phyloP scores from a whole-genome alignment of 192 early-diverging fungal genomes.

The Haplosporangium gracile region DNA sequence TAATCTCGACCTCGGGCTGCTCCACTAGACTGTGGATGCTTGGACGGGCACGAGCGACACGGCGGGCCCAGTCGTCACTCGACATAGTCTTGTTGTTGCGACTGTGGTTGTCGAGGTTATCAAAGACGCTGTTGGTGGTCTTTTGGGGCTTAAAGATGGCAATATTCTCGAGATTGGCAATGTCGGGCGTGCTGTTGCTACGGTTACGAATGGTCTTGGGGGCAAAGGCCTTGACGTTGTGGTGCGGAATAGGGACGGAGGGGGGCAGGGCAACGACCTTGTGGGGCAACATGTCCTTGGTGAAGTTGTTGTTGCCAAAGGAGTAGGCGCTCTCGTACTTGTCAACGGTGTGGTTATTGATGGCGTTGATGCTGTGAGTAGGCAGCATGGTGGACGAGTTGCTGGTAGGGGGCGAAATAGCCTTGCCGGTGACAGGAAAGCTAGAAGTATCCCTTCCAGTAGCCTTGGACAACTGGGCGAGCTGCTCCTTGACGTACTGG shows the following conservation, averaged over 20 bases:
- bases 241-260: conserved; percentile 7
- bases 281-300: conserved; percentile 6
- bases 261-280: conserved; percentile 20
- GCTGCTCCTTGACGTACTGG: conserved; percentile 75
- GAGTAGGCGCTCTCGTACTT: conserved; percentile 58
- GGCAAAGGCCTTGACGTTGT: conserved; percentile 7
- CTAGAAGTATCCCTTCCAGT: conserved; percentile 46
- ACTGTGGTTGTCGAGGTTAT: conserved; percentile 53
- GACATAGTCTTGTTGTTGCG: conserved; percentile 51
- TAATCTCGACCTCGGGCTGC: conserved; percentile 64
- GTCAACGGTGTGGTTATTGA: conserved; percentile 26
- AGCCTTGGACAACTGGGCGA: conserved; percentile 75
- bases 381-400: conserved; percentile 20
- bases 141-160: conserved; percentile 50
- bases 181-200: conserved; percentile 65
- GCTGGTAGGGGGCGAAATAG: conserved; percentile 30
- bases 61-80: conserved; percentile 52
- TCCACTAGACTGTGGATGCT: conserved; percentile 58
- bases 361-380: conserved; percentile 4
- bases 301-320: conserved; percentile 62
- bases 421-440: conserved; percentile 44
- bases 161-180: conserved; percentile 38
- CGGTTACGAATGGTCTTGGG: conserved; percentile 47
- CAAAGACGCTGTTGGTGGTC: conserved; percentile 51
- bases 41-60: conserved; percentile 39